Evolutionary conservation across 2,329 filamentous ascomycete genomes (phyloP), one percentile per base, ranked within the genome.

Genomic region (Aspergillus tanneri): DNA sequence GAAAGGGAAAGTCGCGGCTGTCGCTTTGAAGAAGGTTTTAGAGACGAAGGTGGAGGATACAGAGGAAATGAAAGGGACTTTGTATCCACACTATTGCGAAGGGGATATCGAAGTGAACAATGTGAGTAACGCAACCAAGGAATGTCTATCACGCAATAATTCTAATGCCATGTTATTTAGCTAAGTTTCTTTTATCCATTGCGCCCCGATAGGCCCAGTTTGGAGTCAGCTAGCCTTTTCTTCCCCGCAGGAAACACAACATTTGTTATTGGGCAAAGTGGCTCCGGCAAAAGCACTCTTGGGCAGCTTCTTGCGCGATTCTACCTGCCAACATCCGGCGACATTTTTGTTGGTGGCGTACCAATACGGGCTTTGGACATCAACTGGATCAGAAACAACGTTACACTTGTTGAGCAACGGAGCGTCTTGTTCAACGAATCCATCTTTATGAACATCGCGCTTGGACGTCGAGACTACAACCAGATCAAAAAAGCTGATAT

Each of bases 271-370:
- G 93, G 92, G 0, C 81, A 79, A 59, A 96, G 90, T 61, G 93
- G 93, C 0, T 96, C 89, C 2, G 92, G 92, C 0, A 97, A 97
- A 67, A 96, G 90, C 58, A 97, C 92, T 0, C 63, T 97, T 1
- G 85, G 86, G 1, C 90, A 89, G 62, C 76, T 97, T 0, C 76
- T 97, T 0, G 77, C 90, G 42, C 82, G 85, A 10, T 87, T 95
- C 58, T 96, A 96, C 62, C 74, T 81, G 5, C 82, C 88, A 0
- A 67, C 72, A 0, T 72, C 72, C 0, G 92, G 91, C 0, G 67
- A 79, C 0, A 84, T 96, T 12, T 64, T 78, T 0, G 72, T 97
- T 8, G 90, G 95, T 60, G 83, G 80, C 0, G 65, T 78, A 2
- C 71, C 81, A 0, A 71, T 93, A 2, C 64, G 79, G n/a, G 72